Percentiles rank a stretch among this genome's conserved stretches.
Conservation (phyloP, 2,329 filamentous ascomycete genomes). For the Dothideomycetes sp. region DNA sequence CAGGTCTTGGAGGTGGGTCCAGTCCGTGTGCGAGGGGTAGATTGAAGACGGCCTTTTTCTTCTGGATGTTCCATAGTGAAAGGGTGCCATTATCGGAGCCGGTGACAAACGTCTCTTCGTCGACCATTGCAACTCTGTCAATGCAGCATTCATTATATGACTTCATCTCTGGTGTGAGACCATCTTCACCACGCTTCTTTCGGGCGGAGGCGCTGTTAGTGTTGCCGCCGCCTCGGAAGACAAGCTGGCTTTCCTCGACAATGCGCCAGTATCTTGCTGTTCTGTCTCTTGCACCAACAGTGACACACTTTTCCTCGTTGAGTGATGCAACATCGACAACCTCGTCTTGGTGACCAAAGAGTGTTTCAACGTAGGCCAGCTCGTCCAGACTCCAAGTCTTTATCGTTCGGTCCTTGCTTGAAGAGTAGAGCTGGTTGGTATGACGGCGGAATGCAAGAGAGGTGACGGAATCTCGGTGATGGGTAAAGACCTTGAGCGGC, state of each 20-base stretch:
- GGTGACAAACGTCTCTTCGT: slow-evolving; percentile 80
- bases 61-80: slow-evolving; percentile 77
- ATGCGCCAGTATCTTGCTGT: slow-evolving; percentile 95
- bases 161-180: slow-evolving; percentile 28
- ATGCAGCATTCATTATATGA: slow-evolving; percentile 67
- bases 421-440: slow-evolving; percentile 80
- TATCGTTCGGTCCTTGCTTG: slow-evolving; percentile 81
- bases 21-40: slow-evolving; percentile 74
- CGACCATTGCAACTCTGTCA: slow-evolving; percentile 84
- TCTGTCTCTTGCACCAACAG: slow-evolving; percentile 80
- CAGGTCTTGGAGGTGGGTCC: slow-evolving; percentile 57
- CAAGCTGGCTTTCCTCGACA: slow-evolving; percentile 85
- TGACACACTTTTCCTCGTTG: slow-evolving; percentile 78
- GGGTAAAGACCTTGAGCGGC: slow-evolving; percentile 73
- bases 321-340: slow-evolving; percentile 76
- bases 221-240: slow-evolving; percentile 73
- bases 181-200: slow-evolving; percentile 35
- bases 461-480: slow-evolving; percentile 81
- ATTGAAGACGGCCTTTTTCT: slow-evolving; percentile 87
- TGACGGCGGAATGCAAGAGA: slow-evolving; percentile 66
- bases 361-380: slow-evolving; percentile 84
- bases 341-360: slow-evolving; percentile 91
- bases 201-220: slow-evolving; percentile 25
- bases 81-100: slow-evolving; percentile 85
- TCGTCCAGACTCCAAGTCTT: slow-evolving; percentile 93